Conservation (phyloP, 495 filamentous ascomycete species). For the Lichenothelia convexa region DNA sequence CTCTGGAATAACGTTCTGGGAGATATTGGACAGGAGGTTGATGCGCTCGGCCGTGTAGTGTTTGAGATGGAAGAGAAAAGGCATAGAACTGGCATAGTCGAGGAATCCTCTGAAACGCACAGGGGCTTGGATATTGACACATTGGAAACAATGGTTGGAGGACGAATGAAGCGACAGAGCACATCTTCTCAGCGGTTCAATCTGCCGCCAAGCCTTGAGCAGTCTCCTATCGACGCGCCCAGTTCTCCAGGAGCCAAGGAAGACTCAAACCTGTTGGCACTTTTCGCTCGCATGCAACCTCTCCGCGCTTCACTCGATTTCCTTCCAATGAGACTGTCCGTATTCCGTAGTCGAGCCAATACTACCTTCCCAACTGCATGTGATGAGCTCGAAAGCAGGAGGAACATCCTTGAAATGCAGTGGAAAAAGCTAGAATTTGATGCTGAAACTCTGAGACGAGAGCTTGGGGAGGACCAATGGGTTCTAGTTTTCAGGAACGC, state of each 20-base stretch:
- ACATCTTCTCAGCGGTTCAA: slow-evolving; percentile 44
- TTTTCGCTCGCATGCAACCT: slow-evolving; percentile 91
- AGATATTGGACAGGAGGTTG: slow-evolving; percentile 81
- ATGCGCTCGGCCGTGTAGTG: slow-evolving; percentile 60
- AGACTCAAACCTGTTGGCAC: slow-evolving; percentile 58
- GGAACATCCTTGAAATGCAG: slow-evolving; percentile 48
- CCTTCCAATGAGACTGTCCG: slow-evolving; percentile 82
- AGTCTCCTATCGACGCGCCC: slow-evolving; percentile 36
- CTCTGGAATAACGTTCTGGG: slow-evolving; percentile 85
- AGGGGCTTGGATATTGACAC: slow-evolving; percentile 68
- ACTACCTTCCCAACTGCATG: slow-evolving; percentile 71
- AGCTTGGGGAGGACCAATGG: slow-evolving; percentile 90
- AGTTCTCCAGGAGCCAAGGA: slow-evolving; percentile 40
- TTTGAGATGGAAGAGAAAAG: slow-evolving; percentile 95
- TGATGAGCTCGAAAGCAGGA: slow-evolving; percentile 61
- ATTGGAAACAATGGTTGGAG: slow-evolving; percentile 67
- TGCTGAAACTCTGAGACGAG: slow-evolving; percentile 67
- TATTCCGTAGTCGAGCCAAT: slow-evolving; percentile 62
- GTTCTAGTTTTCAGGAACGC: slow-evolving; percentile 85
- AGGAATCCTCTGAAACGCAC: slow-evolving; percentile 25
- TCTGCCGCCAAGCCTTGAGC: slow-evolving; percentile 36
- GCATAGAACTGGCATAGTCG: slow-evolving; percentile 41
- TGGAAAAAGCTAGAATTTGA: slow-evolving; percentile 75
- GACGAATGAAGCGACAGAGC: not conserved
- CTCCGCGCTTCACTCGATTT: slow-evolving; percentile 86